Percentiles rank a stretch among this genome's conserved stretches.
Conservation (phyloP, 2,329 filamentous ascomycete genomes). For the Fusarium sp. region DNA sequence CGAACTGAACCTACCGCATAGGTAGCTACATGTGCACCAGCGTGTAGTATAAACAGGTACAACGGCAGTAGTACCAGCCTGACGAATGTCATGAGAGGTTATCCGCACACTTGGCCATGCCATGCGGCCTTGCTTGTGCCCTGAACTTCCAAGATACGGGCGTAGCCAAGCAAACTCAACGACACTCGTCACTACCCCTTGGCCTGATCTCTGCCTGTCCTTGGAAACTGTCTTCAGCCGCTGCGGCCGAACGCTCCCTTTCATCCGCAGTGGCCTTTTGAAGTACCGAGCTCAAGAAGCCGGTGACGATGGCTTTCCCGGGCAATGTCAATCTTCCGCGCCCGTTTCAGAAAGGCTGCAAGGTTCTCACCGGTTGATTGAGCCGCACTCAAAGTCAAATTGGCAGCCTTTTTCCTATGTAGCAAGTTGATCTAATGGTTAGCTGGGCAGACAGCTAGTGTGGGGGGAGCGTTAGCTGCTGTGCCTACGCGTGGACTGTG, state of each 20-base stretch:
- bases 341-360: slow-evolving; percentile 3
- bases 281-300: slow-evolving; percentile 8
- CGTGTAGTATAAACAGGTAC: slow-evolving; percentile 5
- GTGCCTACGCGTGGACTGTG: slow-evolving; percentile 13
- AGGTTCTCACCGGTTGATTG: neutral
- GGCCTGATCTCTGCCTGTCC: slow-evolving; percentile 4
- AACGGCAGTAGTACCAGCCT: neutral
- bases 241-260: slow-evolving; percentile 1
- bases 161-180: slow-evolving; percentile 1
- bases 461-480: slow-evolving; percentile 13
- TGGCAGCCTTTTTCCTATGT: neutral
- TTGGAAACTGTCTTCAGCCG: slow-evolving; percentile 16
- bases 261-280: slow-evolving; percentile 3
- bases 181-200: slow-evolving; percentile 5
- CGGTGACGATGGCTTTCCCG: neutral
- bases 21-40: slow-evolving; percentile 17
- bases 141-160: slow-evolving; percentile 17
- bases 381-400: slow-evolving; percentile 7
- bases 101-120: slow-evolving; percentile 6
- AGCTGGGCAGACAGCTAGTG: slow-evolving; percentile 20
- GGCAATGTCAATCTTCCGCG: slow-evolving; percentile 21
- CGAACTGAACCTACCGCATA: neutral
- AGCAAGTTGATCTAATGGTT: neutral
- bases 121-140: slow-evolving; percentile 1
- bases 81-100: slow-evolving; percentile 12